These are phyloP conservation scores for Tuber microsphaerosporum DNA, from an alignment of 495 filamentous ascomycete species.

Conservation along the genomic window DNA sequence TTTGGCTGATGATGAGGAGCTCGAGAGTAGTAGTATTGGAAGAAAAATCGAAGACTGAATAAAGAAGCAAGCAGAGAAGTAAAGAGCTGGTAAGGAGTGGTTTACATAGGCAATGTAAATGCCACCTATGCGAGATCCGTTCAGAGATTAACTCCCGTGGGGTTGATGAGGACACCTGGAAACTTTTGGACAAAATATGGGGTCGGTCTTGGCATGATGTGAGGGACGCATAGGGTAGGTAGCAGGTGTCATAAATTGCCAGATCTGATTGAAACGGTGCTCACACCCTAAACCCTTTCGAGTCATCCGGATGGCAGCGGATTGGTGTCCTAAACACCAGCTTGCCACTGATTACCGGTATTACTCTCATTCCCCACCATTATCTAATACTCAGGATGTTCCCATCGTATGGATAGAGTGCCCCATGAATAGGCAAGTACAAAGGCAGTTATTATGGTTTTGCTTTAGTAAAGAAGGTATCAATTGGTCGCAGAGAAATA, in stretches of 20 bases:
- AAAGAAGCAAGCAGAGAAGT: background rate
- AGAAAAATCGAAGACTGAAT: background rate
- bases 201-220: background rate
- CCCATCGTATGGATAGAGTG: background rate
- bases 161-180: constrained; percentile 1
- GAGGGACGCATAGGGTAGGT: background rate
- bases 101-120: background rate
- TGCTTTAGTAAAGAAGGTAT: background rate
- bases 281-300: background rate
- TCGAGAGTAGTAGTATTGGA: background rate
- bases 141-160: background rate
- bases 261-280: background rate
- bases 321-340: background rate
- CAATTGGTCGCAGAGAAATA: background rate
- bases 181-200: background rate
- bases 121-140: constrained; percentile 1
- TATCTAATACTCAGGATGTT: too few species aligned
- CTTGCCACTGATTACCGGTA: background rate
- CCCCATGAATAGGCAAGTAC: background rate
- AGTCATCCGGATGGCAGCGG: background rate
- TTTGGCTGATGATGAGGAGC: background rate
- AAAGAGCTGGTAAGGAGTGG: background rate
- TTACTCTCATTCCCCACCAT: background rate
- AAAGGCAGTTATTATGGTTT: background rate
- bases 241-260: background rate